phyloP scores from a whole-genome alignment of 371 early-diverging fungal genomes.

The Mucor saturninus region DNA sequence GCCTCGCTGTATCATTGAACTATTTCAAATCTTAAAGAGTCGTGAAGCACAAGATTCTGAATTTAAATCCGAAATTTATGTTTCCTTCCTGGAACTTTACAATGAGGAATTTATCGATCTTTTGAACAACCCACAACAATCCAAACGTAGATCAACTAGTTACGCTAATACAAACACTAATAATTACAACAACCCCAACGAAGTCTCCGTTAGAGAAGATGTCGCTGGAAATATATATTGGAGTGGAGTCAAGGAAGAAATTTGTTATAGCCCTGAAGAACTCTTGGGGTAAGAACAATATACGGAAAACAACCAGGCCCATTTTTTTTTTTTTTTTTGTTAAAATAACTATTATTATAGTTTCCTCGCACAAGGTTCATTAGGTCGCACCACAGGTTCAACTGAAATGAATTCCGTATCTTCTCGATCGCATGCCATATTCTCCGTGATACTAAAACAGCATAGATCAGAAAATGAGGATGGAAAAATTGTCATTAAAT shows the following conservation, averaged over 20 bases:
- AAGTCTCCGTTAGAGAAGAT: constrained; percentile 87
- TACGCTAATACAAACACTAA: constrained; percentile 25
- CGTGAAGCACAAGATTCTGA: constrained; percentile 42
- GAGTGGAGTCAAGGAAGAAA: constrained; percentile 83
- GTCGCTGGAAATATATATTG: constrained; percentile 83
- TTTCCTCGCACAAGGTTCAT: constrained; percentile 72
- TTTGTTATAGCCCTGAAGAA: constrained; percentile 72
- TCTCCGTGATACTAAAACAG: constrained; percentile 86
- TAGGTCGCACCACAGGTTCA: constrained; percentile 85
- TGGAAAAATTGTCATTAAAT: constrained; percentile 23
- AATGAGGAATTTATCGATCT: constrained; percentile 94
- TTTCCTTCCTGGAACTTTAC: constrained; percentile 91
- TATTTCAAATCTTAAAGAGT: constrained; percentile 56
- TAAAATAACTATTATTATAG: constrained; percentile 5
- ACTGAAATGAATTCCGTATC: constrained; percentile 97
- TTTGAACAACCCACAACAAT: constrained; percentile 50
- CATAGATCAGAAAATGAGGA: constrained; percentile 51
- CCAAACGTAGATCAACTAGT: constrained; percentile 19
- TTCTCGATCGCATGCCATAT: constrained; percentile 96
- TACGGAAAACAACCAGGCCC: constrained; percentile 4
- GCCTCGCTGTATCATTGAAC: constrained; percentile 79
- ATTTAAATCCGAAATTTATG: constrained; percentile 52
- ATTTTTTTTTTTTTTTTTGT: constrained; percentile 2
- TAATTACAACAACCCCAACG: constrained; percentile 34
- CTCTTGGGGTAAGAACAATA: constrained; percentile 58